Base-by-base conservation (phyloP, 805 yeast genomes). In the Candida piceae region DNA sequence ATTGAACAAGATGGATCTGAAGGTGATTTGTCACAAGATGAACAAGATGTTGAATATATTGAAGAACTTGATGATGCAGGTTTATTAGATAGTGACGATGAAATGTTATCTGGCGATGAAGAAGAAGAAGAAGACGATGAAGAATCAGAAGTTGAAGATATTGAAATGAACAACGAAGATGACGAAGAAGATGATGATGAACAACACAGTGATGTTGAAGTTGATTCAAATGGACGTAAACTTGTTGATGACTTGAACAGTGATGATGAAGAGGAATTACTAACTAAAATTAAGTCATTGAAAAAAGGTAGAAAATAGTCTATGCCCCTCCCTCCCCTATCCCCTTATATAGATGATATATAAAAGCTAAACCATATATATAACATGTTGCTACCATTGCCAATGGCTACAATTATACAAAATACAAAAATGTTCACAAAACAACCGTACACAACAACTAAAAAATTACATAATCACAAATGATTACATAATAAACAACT, bases 41-140 rank as follows among this genome's bases (percentile, higher is more conserved):
- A 71, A 40, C 59, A 67, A 35, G 79, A 71, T 35, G 82, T 81
- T n/a, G 89, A 82, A 48, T 81, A 80, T 50, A 64, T 76, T 17
- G 90, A 82, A 58, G 89, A 80, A 48, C 55, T 81, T 18, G 81
- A 75, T 50, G 78, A 72, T 44, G 74, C 73, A 5, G 62, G 58
- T 7, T 42, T 57, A 20, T 23, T 45, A 11, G 53, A 51, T 13
- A 50, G 46, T 23, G 59, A 51, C 11, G 56, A 46, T 6, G 57
- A 50, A 7, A 49, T 40, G 13, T 37, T 35, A 7, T 44, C 40
- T 10, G 46, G 35, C 3, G 51, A 43, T 0, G 45, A 43, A 20
- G 47, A 42, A 4, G 55, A 42, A 7, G 49, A 41, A 10, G 40
- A 35, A 16, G 50, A 47, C 7, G 49, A 39, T 7, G 54, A 47